Conservation (phyloP, 2,329 filamentous ascomycete genomes). For the Aureobasidium sp. region DNA sequence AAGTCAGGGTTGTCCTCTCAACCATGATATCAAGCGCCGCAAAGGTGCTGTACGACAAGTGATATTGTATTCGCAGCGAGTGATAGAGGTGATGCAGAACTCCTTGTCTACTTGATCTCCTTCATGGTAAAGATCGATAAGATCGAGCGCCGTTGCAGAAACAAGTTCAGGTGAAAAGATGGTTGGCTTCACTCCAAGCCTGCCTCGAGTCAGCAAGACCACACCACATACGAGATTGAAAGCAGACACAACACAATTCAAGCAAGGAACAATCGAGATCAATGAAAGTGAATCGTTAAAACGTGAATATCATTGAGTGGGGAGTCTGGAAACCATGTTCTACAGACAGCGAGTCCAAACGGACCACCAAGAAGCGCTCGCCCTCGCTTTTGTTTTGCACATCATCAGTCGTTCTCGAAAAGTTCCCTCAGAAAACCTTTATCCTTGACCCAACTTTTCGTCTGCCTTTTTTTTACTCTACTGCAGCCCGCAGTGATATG, state of each 20-base stretch:
- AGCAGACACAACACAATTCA: not conserved
- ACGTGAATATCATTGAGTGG: conserved; percentile 13
- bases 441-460: conserved; percentile 9
- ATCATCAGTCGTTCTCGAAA: conserved; percentile 16
- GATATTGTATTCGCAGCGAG: no score
- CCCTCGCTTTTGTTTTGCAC: conserved; percentile 14
- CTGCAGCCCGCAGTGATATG: conserved; percentile 13
- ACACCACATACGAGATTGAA: no score
- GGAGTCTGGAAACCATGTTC: conserved; percentile 14
- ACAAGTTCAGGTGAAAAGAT: no score
- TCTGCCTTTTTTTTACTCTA: conserved; percentile 11
- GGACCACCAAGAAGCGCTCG: conserved; percentile 10
- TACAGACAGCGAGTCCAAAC: conserved; percentile 16
- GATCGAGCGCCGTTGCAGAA: no score
- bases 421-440: conserved; percentile 8
- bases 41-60: not conserved
- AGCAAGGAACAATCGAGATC: not conserved
- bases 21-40: not conserved
- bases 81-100: no score
- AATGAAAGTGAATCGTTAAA: not conserved
- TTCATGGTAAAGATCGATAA: no score
- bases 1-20: not conserved
- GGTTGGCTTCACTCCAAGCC: no score
- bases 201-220: no score
- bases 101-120: no score